phyloP scores from a whole-genome alignment of 805 yeast genomes.

The Clavispora vitiphila region DNA sequence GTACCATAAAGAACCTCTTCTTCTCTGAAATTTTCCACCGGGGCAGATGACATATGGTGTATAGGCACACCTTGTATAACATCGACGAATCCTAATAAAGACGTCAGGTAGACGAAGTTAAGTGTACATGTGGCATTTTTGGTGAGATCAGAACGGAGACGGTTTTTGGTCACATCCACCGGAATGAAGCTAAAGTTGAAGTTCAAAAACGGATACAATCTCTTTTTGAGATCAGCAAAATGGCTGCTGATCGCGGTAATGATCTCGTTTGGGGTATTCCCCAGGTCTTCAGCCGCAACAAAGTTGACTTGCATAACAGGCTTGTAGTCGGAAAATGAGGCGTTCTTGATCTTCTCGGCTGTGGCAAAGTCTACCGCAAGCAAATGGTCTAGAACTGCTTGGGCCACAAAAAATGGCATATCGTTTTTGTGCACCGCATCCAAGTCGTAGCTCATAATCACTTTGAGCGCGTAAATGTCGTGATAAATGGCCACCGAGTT shows the following conservation, averaged over 20 bases:
- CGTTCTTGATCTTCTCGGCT: neutral
- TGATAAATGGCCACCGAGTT: slow-evolving; percentile 42
- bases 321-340: slow-evolving; percentile 1
- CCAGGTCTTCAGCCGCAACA: slow-evolving; percentile 15
- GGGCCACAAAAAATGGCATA: slow-evolving; percentile 58
- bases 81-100: slow-evolving; percentile 11
- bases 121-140: slow-evolving; percentile 6
- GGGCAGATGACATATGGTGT: slow-evolving; percentile 7
- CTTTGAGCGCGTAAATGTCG: slow-evolving; percentile 35
- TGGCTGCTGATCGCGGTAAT: slow-evolving; percentile 2
- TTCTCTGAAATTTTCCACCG: neutral
- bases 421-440: slow-evolving; percentile 50
- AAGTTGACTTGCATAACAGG: slow-evolving; percentile 7
- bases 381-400: slow-evolving; percentile 32
- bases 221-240: slow-evolving; percentile 3
- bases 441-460: slow-evolving; percentile 31
- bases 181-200: neutral
- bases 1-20: slow-evolving; percentile 13
- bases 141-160: slow-evolving; percentile 4
- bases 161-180: slow-evolving; percentile 10
- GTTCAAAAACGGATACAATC: slow-evolving; percentile 3
- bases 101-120: slow-evolving; percentile 14
- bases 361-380: slow-evolving; percentile 4
- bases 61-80: slow-evolving; percentile 9
- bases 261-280: slow-evolving; percentile 6